phyloP scores from a whole-genome alignment of 2,329 filamentous ascomycete species.

The Tolypocladium guangdongense region DNA sequence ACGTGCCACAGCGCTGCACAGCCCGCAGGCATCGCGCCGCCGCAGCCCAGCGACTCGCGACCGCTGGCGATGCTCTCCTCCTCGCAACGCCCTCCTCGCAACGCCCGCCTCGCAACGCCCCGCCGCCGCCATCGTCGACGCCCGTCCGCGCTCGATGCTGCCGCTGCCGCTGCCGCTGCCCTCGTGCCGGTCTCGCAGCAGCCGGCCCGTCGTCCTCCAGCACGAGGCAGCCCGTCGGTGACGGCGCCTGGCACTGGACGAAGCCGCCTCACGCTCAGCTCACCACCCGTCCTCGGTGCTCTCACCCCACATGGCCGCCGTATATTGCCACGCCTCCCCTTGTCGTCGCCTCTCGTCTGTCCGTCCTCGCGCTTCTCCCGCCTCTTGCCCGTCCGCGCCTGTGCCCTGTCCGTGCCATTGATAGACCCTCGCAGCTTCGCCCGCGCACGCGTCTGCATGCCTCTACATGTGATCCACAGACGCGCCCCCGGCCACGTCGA shows the following conservation, averaged over 20 bases:
- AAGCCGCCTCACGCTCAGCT: background rate
- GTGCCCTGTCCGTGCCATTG: background rate
- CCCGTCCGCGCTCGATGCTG: background rate
- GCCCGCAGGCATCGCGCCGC: background rate
- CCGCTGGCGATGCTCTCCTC: no score
- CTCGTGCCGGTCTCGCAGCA: background rate
- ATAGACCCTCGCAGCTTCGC: background rate
- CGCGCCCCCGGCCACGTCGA: background rate
- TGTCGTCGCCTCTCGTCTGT: background rate
- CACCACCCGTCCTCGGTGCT: no score
- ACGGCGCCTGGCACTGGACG: background rate
- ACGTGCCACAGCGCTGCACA: slow-evolving; percentile 1
- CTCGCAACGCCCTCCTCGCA: no score
- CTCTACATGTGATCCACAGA: background rate
- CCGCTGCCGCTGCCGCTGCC: background rate
- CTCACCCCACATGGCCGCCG: background rate
- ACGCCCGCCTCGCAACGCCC: background rate
- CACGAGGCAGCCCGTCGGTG: background rate
- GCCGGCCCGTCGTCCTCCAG: background rate
- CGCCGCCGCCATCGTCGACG: background rate
- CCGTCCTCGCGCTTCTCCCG: no score
- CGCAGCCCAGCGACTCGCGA: no score
- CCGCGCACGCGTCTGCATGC: background rate
- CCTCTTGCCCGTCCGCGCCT: background rate
- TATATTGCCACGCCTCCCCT: background rate